These are phyloP conservation scores for Calonectria crousiana DNA, from an alignment of 2,329 filamentous ascomycete species.

Conservation along the genomic window DNA sequence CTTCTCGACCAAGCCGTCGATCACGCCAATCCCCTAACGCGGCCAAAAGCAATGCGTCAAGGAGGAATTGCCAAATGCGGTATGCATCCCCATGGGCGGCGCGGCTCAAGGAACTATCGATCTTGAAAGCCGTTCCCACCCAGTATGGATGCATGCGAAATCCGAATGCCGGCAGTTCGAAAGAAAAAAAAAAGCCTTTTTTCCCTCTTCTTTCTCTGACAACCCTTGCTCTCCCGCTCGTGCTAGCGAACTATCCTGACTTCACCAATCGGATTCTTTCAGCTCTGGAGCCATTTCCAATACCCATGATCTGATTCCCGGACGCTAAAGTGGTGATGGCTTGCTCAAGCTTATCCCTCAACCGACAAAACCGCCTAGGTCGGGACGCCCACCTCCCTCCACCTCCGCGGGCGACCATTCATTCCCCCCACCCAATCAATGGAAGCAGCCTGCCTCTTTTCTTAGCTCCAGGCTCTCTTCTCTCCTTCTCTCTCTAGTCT, in stretches of 20 bases:
- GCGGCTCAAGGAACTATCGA: slow-evolving; percentile 1
- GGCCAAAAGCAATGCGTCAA: background rate
- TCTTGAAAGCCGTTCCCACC: background rate
- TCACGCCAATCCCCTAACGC: background rate
- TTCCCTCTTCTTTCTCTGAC: background rate
- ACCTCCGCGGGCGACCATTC: no score
- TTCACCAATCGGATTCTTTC: background rate
- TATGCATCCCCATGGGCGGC: background rate
- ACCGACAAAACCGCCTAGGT: background rate
- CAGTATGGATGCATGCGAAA: background rate
- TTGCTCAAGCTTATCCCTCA: background rate
- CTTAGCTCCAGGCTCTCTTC: background rate
- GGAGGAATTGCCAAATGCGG: background rate
- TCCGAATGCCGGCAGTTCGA: background rate
- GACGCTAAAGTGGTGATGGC: background rate
- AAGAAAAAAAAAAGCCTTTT: background rate
- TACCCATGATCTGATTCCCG: background rate
- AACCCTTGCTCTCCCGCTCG: background rate
- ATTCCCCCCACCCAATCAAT: background rate
- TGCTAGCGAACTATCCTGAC: background rate
- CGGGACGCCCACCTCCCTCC: background rate
- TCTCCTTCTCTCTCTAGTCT: background rate
- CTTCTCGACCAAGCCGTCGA: background rate
- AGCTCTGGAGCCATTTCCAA: background rate
- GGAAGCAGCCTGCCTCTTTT: no score